These are phyloP conservation scores for Schizosaccharomyces versatilis DNA, from an alignment of 1,139 yeast genomes.

Conservation along the genomic window DNA sequence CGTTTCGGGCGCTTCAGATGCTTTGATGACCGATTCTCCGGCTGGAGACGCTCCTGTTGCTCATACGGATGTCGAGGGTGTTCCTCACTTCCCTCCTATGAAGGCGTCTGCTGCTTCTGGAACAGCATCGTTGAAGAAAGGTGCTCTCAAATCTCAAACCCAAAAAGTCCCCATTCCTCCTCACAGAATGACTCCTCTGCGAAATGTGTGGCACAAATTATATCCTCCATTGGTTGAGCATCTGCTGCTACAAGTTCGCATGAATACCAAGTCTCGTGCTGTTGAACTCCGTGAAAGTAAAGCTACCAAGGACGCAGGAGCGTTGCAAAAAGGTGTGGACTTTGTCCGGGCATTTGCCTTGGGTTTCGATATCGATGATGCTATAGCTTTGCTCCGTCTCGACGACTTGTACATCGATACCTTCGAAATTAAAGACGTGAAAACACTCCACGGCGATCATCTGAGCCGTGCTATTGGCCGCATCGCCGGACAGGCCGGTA, in stretches of 20 bases:
- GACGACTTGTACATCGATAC: constrained; percentile 94
- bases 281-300: constrained; percentile 73
- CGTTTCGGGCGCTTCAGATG: too few relatives aligned
- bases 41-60: too few relatives aligned
- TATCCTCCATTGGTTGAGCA: constrained; percentile 92
- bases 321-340: constrained; percentile 93
- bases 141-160: constrained; percentile 49
- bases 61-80: neutral
- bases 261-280: constrained; percentile 60
- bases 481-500: constrained; percentile 98
- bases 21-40: too few relatives aligned
- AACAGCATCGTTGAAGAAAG: constrained; percentile 28
- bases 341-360: constrained; percentile 82
- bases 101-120: constrained; percentile 33
- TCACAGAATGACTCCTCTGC: constrained; percentile 83
- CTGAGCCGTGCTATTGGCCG: constrained; percentile 96
- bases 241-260: constrained; percentile 79
- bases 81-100: neutral
- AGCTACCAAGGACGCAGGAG: constrained; percentile 72
- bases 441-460: constrained; percentile 87
- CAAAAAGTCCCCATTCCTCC: constrained; percentile 90
- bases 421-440: constrained; percentile 88
- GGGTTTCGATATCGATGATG: constrained; percentile 92
- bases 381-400: constrained; percentile 76
- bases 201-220: constrained; percentile 73